Percentiles rank a stretch among this genome's conserved stretches.
These are phyloP conservation scores for Dothidotthia symphoricarpi DNA, from an alignment of 2,329 filamentous ascomycete species.

Conservation along the genomic window DNA sequence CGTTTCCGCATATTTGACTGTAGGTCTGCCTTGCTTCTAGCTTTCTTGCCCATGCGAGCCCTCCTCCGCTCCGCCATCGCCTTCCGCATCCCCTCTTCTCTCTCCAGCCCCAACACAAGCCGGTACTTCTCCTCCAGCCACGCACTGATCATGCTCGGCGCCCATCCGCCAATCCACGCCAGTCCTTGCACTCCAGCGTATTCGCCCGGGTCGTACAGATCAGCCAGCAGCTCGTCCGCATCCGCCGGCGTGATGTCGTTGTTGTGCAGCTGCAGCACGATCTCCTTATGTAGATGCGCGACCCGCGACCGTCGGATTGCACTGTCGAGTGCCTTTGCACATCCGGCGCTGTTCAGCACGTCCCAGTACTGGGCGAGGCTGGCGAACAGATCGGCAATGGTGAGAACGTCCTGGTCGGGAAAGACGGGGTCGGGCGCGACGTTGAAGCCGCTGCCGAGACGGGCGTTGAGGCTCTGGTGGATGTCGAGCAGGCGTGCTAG, in stretches of 20 bases:
- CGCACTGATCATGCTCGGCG: slow-evolving; percentile 26
- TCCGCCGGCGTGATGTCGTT: slow-evolving; percentile 12
- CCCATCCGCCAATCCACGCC: slow-evolving; percentile 20
- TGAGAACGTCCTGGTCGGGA: slow-evolving; percentile 5
- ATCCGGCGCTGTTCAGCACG: slow-evolving; percentile 22
- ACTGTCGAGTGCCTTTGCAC: slow-evolving; percentile 26
- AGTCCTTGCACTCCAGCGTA: slow-evolving; percentile 20
- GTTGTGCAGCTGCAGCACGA: slow-evolving; percentile 11
- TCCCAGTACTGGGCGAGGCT: slow-evolving; percentile 24
- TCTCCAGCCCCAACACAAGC: slow-evolving; percentile 21
- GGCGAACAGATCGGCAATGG: slow-evolving; percentile 14
- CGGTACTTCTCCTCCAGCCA: slow-evolving; percentile 31
- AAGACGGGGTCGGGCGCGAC: slow-evolving; percentile 9
- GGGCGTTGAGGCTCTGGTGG: slow-evolving; percentile 21
- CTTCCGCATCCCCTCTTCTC: slow-evolving; percentile 11
- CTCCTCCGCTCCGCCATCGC: slow-evolving; percentile 7
- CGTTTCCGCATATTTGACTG: too few relatives aligned
- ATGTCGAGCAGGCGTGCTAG: slow-evolving; percentile 28
- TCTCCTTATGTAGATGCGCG: slow-evolving; percentile 16
- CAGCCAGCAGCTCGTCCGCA: slow-evolving; percentile 12
- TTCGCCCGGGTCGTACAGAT: slow-evolving; percentile 16
- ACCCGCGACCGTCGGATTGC: slow-evolving; percentile 24
- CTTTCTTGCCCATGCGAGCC: slow-evolving; percentile 5
- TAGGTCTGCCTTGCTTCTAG: neutral
- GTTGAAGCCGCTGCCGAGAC: slow-evolving; percentile 29